A percentile compares a stretch with the other conserved stretches of the same genome.
Conservation (phyloP, 352 stramenopile species). For the Phytophthora idaei region DNA sequence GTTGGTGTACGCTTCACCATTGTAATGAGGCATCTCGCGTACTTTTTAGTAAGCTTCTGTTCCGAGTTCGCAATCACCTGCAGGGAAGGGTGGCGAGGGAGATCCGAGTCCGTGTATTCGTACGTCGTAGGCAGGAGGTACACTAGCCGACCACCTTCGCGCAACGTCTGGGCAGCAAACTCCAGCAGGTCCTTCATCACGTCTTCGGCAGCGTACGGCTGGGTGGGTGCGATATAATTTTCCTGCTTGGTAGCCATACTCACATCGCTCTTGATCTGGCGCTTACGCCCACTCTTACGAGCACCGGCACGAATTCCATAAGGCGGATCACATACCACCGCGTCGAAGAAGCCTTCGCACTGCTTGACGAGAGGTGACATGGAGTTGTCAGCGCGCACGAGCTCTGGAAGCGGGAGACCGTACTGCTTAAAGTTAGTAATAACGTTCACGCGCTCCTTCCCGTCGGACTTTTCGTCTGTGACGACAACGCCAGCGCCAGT, state of each 20-base stretch:
- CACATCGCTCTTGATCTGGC: constrained; percentile 37
- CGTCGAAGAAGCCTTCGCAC: constrained; percentile 80
- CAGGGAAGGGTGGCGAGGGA: constrained; percentile 77
- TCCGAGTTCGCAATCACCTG: constrained; percentile 80
- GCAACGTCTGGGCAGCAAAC: constrained; percentile 82
- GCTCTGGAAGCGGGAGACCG: constrained; percentile 91
- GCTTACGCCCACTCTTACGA: constrained; percentile 89
- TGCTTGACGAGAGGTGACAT: constrained; percentile 56
- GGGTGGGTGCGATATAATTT: constrained; percentile 96
- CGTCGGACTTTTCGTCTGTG: constrained; percentile 5
- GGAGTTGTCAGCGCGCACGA: constrained; percentile 94
- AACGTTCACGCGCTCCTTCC: constrained; percentile 71
- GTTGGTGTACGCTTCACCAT: constrained; percentile 75
- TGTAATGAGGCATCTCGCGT: constrained; percentile 83
- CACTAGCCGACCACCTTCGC: constrained; percentile 79
- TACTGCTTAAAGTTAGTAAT: constrained; percentile 94
- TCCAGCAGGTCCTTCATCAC: constrained; percentile 97
- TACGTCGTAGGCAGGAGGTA: constrained; percentile 89
- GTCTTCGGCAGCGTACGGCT: constrained; percentile 95
- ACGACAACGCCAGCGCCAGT: constrained; percentile 40
- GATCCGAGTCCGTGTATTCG: constrained; percentile 79
- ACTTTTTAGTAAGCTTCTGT: constrained; percentile 86
- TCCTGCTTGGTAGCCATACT: constrained; percentile 54
- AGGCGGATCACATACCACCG: constrained; percentile 93
- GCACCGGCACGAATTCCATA: constrained; percentile 95